These are phyloP conservation scores for Byssochlamys sp. DNA, from an alignment of 2,329 filamentous ascomycete species.

Conservation along the genomic window DNA sequence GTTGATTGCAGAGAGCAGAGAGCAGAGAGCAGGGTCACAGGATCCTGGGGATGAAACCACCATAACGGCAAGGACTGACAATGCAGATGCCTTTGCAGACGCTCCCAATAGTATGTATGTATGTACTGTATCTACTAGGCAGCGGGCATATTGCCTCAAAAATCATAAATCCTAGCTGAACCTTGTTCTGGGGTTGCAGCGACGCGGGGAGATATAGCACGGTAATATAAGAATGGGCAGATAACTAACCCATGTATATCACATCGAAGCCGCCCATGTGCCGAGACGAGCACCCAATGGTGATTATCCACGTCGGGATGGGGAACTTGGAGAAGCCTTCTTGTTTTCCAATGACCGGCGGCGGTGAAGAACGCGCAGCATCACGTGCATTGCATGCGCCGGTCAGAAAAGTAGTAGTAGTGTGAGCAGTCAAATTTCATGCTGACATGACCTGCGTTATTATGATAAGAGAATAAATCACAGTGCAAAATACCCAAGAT, in stretches of 20 bases:
- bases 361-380: background rate
- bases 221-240: background rate
- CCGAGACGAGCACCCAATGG: background rate
- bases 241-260: background rate
- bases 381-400: background rate
- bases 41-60: background rate
- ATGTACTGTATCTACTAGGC: background rate
- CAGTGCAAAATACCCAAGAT: too few relatives aligned
- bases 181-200: background rate
- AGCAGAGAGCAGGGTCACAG: background rate
- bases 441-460: too few relatives aligned
- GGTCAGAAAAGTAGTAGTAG: too few relatives aligned
- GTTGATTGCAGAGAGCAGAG: background rate
- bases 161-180: background rate
- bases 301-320: background rate
- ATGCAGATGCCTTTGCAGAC: background rate
- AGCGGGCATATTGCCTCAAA: background rate
- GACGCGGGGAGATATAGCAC: background rate
- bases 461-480: too few relatives aligned
- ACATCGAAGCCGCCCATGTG: background rate
- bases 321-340: background rate
- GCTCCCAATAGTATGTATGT: background rate
- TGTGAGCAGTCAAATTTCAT: too few relatives aligned
- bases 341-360: background rate
- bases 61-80: background rate